Base-by-base conservation (phyloP, 495 filamentous ascomycete species). In the Poronia punctata region DNA sequence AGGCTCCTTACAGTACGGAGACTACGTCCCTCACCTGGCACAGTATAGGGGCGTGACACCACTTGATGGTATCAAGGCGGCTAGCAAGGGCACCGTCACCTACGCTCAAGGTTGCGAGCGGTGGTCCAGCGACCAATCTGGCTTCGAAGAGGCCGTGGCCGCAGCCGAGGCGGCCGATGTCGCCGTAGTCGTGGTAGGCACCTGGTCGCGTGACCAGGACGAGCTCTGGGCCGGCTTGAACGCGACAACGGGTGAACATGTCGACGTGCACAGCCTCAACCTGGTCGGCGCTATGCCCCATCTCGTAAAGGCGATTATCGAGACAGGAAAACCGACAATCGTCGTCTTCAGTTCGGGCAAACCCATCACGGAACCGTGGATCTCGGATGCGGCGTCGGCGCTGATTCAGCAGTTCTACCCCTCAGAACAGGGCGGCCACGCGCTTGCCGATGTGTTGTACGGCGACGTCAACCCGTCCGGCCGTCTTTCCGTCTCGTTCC, bases 391-490 rank as follows among this genome's bases (percentile, higher is more conserved):
- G 3, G 75, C 81, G 0, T 62, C 76, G 0, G 80, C 79, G 0
- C 65, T 84, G 0, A 50, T 84, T 0, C 80, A 84, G 45, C 81
- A 85, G 52, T 84, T 84, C 62, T 87, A 85, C 49, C 77, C 76
- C 0, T 79, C 77, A 0, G 77, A 84, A 43, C 62, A 94, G 55
- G 85, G 82, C 41, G 88, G 88, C 4, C 78, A 85, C 35, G 82
- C 87, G 3, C 59, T 95, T 15, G 73, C 76, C 1, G 83, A 88
- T 48, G 74, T 95, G 15, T 68, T 95, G 1, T 88, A 90, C 35
- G 88, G 88, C n/a, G 76, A 79, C 9, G 71, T 80, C 14, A 88
- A 90, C 56, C 86, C 86, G 6, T 86, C 79, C 24, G 88, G 88
- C 12, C 74, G 66, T 53, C 67, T 80, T 16, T 64, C 67, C 5